Evolutionary conservation across 2,329 filamentous ascomycete genomes (phyloP), one percentile per base, ranked within the genome.

Genomic region (Fusarium poae): DNA sequence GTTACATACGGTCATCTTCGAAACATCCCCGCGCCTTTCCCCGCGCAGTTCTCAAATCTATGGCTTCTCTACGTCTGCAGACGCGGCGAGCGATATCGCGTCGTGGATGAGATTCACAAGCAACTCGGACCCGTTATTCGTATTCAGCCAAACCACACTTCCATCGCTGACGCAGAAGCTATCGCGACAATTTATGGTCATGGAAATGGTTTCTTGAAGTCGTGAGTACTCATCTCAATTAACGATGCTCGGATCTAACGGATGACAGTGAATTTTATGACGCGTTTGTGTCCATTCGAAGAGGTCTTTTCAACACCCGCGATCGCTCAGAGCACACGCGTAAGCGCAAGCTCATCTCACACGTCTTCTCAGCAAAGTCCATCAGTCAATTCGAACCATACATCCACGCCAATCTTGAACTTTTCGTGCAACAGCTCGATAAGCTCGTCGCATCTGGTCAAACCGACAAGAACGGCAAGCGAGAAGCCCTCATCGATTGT

Each of bases 241-340:
- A 2, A 13, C 2, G 3, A 42, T 0, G 20, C 5, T 5, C 21
- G 13, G 11, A 6, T 4, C 55, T 74, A 12, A 73, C 51, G 15
- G 13, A 3, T 3, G 3, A 0, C 9, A 93, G 91, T 42, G 90
- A 95, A 4, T 97, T 94, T 81, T 97, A 97, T 74, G 93, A 97
- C 74, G 92, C 92, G 50, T 97, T 97, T 73, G 93, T 97, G 56
- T 94, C 92, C 15, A 97, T 97, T 75, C 88, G 87, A 51, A 88
- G 92, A 15, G 93, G 93, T 21, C 84, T 97, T 15, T 97, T 97
- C 88, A 97, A 97, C 79, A 97, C 94, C 0, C 86, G 94, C 32
- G 89, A 94, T 80, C 87, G 94, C 49, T 83, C 84, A 1, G 92
- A 97, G 75, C 94, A 97, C 78, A 90, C 91, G 0, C 89, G 94